Base-by-base conservation (phyloP, 805 yeast genomes). In the Phaffomyces antillensis region DNA sequence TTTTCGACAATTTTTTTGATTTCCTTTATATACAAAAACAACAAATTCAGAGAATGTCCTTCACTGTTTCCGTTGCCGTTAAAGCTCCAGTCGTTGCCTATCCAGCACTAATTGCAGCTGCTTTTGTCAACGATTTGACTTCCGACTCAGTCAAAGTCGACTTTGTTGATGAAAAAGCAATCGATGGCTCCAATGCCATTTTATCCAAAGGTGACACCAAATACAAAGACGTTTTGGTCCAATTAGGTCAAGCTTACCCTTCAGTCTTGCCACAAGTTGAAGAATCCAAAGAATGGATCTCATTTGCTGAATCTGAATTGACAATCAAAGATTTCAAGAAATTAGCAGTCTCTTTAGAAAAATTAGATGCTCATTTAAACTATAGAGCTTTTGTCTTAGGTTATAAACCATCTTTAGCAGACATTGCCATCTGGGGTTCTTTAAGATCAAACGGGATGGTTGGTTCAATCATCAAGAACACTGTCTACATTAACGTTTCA, bases 371-470 rank as follows among this genome's bases (percentile, higher is more conserved):
- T 39, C 90, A 83, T 64, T 75, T 91, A 65, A 87, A 87, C 74
- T 79, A 86, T 73, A 79, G 96, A 61, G 77, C 96, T 8, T 90
- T 77, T 62, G 63, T 88, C 44, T 66, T 76, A 44, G 96, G 93
- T 35, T 74, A 80, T 66, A 53, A 70, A n/a, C 68, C 75, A 50
- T 70, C 95, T 13, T 64, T 81, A 37, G 93, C 95, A 43, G 99
- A 91, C 66, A 72, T 88, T 49, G 86, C 91, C 15, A 73, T 85
- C 18, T 91, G 97, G 97, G 97, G 97, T 65, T 86, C 84, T 40
- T 72, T 91, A 55, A 81, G 97, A 69, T 86, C 96, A 51, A 91
- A 93, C 64, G 88, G 95, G 44, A 83, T 91, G 63, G 86, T 90
- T 73, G 96, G 93, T 23, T 86, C 96, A 16, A 83, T 87, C 52